phyloP scores from a whole-genome alignment of 2,329 filamentous ascomycete genomes.

The Fusarium praegraminearum region DNA sequence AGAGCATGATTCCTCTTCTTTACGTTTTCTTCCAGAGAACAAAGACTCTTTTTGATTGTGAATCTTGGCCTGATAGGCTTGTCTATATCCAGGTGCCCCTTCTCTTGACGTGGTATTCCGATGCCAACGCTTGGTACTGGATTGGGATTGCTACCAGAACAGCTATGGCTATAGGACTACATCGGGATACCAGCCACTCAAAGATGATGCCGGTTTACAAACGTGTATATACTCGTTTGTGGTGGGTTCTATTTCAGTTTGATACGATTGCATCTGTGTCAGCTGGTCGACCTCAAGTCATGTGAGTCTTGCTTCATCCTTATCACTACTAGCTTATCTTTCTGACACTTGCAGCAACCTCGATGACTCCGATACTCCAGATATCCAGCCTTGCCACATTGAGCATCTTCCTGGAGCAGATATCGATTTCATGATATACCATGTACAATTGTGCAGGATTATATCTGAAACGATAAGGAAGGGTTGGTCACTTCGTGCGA shows the following conservation, averaged over 20 bases:
- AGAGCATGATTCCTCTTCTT: neutral
- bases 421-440: neutral
- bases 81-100: constrained; percentile 6
- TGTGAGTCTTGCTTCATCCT: neutral
- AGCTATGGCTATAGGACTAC: constrained; percentile 15
- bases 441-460: constrained; percentile 10
- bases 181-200: constrained; percentile 13
- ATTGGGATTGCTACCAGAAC: constrained; percentile 17
- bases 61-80: constrained; percentile 15
- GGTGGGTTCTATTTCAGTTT: constrained; percentile 23
- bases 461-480: constrained; percentile 10
- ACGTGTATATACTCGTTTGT: constrained; percentile 6
- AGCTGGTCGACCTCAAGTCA: constrained; percentile 14
- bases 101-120: constrained; percentile 15
- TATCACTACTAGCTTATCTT: rapidly evolving
- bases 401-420: neutral
- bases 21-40: constrained; percentile 6
- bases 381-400: neutral
- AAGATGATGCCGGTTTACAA: constrained; percentile 15
- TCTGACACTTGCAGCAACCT: neutral
- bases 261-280: constrained; percentile 16
- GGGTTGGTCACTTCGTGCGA: constrained; percentile 9
- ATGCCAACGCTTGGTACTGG: constrained; percentile 21
- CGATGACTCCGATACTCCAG: neutral
- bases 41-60: neutral